Evolutionary conservation across 768 basidiomycete genomes (phyloP).

Genomic region (Russula lepida): DNA sequence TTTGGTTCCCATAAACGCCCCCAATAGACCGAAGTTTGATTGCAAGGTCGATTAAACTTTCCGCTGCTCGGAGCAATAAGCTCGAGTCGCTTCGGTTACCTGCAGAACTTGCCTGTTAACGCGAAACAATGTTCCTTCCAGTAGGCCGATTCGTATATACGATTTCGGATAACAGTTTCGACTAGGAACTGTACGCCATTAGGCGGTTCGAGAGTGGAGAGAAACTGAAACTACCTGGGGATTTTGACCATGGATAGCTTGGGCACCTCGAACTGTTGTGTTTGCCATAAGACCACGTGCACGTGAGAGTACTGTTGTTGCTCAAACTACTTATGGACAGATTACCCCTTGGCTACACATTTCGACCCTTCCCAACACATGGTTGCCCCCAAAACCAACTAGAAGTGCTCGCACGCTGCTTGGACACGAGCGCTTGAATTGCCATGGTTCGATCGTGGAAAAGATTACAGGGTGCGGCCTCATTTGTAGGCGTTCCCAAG

Average conservation of each 20-base stretch:
- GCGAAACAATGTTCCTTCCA: constrained; percentile 99
- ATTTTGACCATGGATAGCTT: constrained; percentile 92
- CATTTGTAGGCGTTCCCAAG: not conserved
- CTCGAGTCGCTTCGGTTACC: not conserved
- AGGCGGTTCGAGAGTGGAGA: constrained; percentile 19
- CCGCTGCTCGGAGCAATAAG: constrained; percentile 44
- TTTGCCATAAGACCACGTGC: constrained; percentile 67
- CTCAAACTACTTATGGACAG: too few species aligned
- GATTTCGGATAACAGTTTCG: constrained; percentile 91
- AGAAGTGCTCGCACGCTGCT: not conserved
- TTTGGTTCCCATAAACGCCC: constrained; percentile 92
- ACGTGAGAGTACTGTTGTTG: not conserved
- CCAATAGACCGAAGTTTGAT: constrained; percentile 76
- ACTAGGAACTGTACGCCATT: constrained; percentile 63
- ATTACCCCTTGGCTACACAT: too few species aligned
- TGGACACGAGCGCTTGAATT: not conserved
- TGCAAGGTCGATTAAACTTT: constrained; percentile 88
- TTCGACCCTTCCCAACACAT: not conserved
- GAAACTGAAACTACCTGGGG: constrained; percentile 61
- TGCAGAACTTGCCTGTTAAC: constrained; percentile 58
- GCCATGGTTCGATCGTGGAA: not conserved
- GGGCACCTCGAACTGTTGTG: constrained; percentile 80
- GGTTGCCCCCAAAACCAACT: not conserved
- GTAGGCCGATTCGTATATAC: constrained; percentile 89
- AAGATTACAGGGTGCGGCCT: not conserved